Evolutionary conservation across 192 early-diverging fungal genomes (phyloP), one percentile per base, ranked within the genome.

Genomic region (Entomortierella beljakovae): DNA sequence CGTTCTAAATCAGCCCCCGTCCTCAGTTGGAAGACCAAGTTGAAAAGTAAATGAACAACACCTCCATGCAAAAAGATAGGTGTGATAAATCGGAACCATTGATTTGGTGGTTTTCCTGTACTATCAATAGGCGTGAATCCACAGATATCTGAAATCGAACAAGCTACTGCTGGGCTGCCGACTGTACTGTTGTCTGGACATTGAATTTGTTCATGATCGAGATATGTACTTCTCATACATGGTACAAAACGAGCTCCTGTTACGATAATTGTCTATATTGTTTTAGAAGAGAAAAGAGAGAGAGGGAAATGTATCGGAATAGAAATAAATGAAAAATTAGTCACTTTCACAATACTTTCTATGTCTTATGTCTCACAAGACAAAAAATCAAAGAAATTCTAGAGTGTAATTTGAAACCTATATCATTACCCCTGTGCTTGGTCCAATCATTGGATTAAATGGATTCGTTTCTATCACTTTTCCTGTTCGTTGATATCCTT

Each of bases 11-110:
- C 82, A 8, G 86, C 87, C 9, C 94, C 95, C 10, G 88, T 84
- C 33, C 85, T 77, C 58, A 92, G 50, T 61, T 97, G 95, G 48
- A 91, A 89, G 10, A 84, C 11, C 70, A 95, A 63, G 75, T 97
- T 97, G 72, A 97, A 81, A 0, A 90, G 13, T 23, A 94, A 79
- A 80, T 97, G 95, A 1, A 96, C 33, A 3, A 95, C 61, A 31
- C 95, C 95, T 35, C 85, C 93, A 76, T 97, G 95, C 50, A 97
- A 80, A 50, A 93, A 94, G n/a, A 97, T 90, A 9, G 95, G 89
- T 20, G 84, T 72, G 34, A 97, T 83, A 67, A 97, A 94, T 5
- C 95, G 84, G 74, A 83, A 95, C 84, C 90, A 92, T 64, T 95
- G 95, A 76, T 94, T 81, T 7, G 94, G 91, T 0, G 64, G 61